Base-by-base conservation (phyloP, 495 filamentous ascomycete species). In the Bacidia rubella region DNA sequence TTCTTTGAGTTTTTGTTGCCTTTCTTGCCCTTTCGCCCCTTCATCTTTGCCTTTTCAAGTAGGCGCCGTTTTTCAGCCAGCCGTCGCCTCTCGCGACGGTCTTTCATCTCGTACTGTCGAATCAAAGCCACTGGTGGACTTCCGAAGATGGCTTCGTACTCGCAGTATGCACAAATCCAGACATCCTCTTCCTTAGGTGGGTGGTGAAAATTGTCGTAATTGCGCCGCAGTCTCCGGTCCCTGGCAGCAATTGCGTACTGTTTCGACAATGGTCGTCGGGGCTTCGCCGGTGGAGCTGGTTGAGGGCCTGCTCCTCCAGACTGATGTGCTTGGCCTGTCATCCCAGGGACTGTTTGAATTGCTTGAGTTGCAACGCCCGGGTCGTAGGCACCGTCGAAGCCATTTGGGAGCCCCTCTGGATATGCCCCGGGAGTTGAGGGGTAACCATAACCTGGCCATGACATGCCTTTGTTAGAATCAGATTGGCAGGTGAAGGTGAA, bases 111-210 rank as follows among this genome's bases (percentile, higher is more conserved):
- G 60, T 96, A 97, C 58, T 90, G 83, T 35, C 86, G 78, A 53
- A 96, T 87, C 47, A 97, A 67, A 40, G 90, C 90, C 57, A 80
- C 75, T 0, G 90, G 92, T 3, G 86, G 83, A 42, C 70, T 71
- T 15, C 90, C 86, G 63, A 93, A 93, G 43, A 94, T 90, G 43
- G 78, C 76, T 63, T 93, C 85, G 60, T 93, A 89, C 60, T 92
- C 83, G 64, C 86, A 90, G 63, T 93, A 90, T 57, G 92, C 88
- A 67, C 92, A 98, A 45, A 96, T 87, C 87, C 90, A 97, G 23
- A 86, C 77, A 55, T 93, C 87, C 55, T 89, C 82, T 27, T 75
- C 65, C 24, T 74, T 75, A 0, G 83, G 82, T 3, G 83, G 83
- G 57, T 92, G 81, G 54, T 85, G 84, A 55, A 76, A 80, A 58